Percentiles rank a stretch among this genome's conserved stretches.
Evolutionary conservation across 192 early-diverging fungal genomes (phyloP).

Genomic region (Phycomyces blakesleeanus): DNA sequence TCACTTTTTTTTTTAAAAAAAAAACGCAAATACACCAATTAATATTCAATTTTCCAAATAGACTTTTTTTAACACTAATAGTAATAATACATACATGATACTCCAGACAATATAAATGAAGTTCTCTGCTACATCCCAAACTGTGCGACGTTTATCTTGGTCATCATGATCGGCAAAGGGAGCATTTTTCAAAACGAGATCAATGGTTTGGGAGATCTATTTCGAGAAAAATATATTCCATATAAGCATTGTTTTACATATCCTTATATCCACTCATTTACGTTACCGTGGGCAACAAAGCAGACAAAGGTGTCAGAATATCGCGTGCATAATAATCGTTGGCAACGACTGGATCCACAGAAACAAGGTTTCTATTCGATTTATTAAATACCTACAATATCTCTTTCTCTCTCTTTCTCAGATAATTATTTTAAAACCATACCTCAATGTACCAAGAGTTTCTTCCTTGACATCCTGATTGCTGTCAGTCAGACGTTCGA

Average conservation of each 20-base stretch:
- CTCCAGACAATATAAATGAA: conserved; percentile 54
- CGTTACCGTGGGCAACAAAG: conserved; percentile 47
- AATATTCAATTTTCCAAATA: no score
- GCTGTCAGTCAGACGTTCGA: conserved; percentile 71
- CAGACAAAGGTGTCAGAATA: conserved; percentile 49
- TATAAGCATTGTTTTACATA: conserved; percentile 4
- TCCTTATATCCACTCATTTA: neutral
- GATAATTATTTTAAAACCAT: neutral
- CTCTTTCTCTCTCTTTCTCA: neutral
- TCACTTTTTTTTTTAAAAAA: conserved; percentile 58
- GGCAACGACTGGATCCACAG: conserved; percentile 48
- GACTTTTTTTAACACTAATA: neutral
- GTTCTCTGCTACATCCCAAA: conserved; percentile 59
- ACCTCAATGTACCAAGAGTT: conserved; percentile 67
- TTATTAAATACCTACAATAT: neutral
- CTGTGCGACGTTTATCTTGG: conserved; percentile 37
- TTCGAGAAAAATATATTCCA: no score
- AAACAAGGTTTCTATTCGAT: conserved; percentile 52
- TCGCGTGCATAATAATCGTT: conserved; percentile 54
- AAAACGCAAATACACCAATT: no score
- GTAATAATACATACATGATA: conserved; percentile 31
- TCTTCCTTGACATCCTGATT: conserved; percentile 72
- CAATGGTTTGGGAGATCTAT: conserved; percentile 30
- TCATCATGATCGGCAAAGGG: conserved; percentile 34
- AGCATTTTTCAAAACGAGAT: conserved; percentile 29